Percentiles rank a stretch among this genome's conserved stretches.
phyloP scores from a whole-genome alignment of 169 alveolate species.

The Cryptosporidium meleagridis region DNA sequence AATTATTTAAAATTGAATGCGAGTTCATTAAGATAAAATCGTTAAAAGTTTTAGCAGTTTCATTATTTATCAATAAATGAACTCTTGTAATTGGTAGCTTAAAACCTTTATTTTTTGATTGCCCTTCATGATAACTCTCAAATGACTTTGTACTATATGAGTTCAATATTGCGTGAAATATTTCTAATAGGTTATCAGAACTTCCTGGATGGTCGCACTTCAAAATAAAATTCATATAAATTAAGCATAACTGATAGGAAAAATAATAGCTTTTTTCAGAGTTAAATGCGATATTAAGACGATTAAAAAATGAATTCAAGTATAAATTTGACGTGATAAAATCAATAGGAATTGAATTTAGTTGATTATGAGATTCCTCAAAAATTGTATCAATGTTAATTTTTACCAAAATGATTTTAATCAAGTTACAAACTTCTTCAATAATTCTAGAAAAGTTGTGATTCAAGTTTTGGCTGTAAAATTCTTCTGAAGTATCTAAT shows the following conservation, averaged over 20 bases:
- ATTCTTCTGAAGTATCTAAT: background rate
- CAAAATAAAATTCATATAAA: conserved; percentile 14
- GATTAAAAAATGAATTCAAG: conserved; percentile 7
- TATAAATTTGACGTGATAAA: background rate
- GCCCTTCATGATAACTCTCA: background rate
- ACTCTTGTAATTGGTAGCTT: background rate
- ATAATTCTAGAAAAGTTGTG: background rate
- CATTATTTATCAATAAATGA: background rate
- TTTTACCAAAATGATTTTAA: background rate
- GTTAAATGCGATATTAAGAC: background rate
- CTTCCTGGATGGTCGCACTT: conserved; percentile 55
- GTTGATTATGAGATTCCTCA: background rate
- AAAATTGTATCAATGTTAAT: background rate
- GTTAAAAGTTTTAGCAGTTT: background rate
- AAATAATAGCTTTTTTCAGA: conserved; percentile 3
- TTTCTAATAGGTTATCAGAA: background rate
- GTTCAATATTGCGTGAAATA: background rate
- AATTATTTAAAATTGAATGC: background rate
- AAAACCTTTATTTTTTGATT: background rate
- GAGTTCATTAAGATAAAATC: background rate
- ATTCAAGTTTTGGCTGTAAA: background rate
- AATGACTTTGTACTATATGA: background rate
- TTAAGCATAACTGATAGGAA: background rate
- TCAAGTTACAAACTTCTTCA: background rate
- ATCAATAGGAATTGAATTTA: background rate